Evolutionary conservation across 176 grass and related monocot genomes (phyloP), one percentile per base, ranked within the genome.

Genomic region (Oryza officinalis): DNA sequence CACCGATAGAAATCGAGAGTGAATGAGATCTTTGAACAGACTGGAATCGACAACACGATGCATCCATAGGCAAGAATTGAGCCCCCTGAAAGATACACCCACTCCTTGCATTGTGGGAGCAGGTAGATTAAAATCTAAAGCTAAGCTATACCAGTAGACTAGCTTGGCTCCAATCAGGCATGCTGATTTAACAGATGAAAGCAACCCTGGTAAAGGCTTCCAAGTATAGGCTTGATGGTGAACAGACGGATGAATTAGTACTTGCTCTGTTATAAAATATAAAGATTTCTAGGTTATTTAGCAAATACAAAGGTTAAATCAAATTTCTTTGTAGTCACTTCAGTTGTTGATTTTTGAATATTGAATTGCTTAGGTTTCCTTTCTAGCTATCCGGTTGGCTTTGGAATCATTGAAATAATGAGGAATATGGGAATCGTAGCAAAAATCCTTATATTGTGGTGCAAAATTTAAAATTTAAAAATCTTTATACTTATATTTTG

Each of bases 131-230:
- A 50, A 67, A 72, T 60, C 57, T 50, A 3, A 50, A 69, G 77
- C 69, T 37, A 57, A 43, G 15, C 22, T 20, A 31, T 70, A 32
- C 63, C 20, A 13, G 27, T 15, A 45, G 37, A 63, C 26, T 84
- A 69, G 69, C 50, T 80, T 78, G 15, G 74, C 67, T 59, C 74
- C 33, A 79, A 83, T 77, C 82, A 57, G 78, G 72, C 54, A 47
- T 20, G 54, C 66, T 67, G 83, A 89, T 86, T 41, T 18, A 40
- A 40, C 78, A 52, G 68, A 25, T 43, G 60, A 90, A 49, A 78
- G 83, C 79, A 63, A 65, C 83, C 22, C 12, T 8, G n/a, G 73
- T 60, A 63, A 72, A 86, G 79, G 35, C 28, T 86, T 45, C 79
- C 83, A 68, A 81, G 47, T 57, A 82, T 74, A 68, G 43, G 46